Evolutionary conservation across 2,329 filamentous ascomycete genomes (phyloP), one percentile per base, ranked within the genome.

Genomic region (Colletotrichum australisinense): DNA sequence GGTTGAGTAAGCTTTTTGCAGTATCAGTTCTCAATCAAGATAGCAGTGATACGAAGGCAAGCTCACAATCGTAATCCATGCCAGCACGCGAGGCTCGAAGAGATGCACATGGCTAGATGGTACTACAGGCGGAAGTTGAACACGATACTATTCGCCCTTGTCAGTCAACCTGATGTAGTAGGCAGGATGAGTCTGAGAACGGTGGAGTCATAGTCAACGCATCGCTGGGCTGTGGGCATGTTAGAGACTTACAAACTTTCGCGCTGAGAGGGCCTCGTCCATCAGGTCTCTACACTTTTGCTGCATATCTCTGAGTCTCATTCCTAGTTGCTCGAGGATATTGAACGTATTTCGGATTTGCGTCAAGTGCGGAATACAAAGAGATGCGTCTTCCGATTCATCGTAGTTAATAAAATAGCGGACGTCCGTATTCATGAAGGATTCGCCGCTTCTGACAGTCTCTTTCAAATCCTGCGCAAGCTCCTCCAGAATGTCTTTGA

Each of bases 351-450:
- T 26, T 1, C 65, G 46, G 7, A 67, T 55, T 1, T 67, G 42
- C 0, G 57, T 53, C 0, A 67, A n/a, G 16, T 42, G 42, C 0
- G 28, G 57, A 0, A 67, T 19, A n/a, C 42, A 60, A 0, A 28
- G 12, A 6, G 16, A 5, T 0, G 1, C 32, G 4, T 57, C 49
- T 1, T 12, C 66, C 0, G 58, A 11, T 0, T n/a, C 28, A 4
- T 62, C 46, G 2, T 57, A 8, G 7, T 42, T 30, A 4, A 55
- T 46, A 5, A 68, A 68, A 24, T 68, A 68, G 4, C 32, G n/a
- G 12, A 68, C 66, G 5, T 68, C 58, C 0, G 66, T 57, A 1
- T 11, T 32, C 66, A 68, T 56, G 2, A 68, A 68, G 0, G 26
- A 24, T 0, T 63, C 49, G 1, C 66, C 57, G 1, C 6, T 46